Evolutionary conservation across 1,284 basidiomycete genomes (phyloP).

Genomic region (Pulveroboletus sp.): DNA sequence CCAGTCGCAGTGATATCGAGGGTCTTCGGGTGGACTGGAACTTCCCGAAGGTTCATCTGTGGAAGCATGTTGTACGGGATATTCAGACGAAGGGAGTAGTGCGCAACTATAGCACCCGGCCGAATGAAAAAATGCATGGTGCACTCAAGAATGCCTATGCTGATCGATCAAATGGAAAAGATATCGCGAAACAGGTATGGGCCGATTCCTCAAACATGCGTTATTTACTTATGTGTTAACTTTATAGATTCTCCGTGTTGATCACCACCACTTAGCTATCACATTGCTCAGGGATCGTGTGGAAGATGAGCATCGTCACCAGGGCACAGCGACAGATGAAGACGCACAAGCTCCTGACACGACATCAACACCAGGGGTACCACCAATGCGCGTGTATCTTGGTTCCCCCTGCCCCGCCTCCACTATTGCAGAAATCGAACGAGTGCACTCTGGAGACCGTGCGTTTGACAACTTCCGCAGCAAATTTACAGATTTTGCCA

Average conservation of each 20-base stretch:
- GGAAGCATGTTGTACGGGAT: slow-evolving; percentile 31
- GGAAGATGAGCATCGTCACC: background rate
- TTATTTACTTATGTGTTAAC: too few relatives aligned
- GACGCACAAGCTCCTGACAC: background rate
- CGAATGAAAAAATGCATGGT: slow-evolving; percentile 34
- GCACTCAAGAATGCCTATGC: slow-evolving; percentile 29
- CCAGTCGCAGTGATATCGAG: too few relatives aligned
- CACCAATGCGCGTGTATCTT: background rate
- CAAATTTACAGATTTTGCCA: background rate
- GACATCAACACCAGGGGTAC: too few relatives aligned
- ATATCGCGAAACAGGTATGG: too few relatives aligned
- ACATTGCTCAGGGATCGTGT: background rate
- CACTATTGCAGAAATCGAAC: background rate
- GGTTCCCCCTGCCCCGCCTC: background rate
- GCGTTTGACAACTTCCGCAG: background rate
- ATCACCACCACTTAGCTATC: background rate
- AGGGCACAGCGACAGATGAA: too few relatives aligned
- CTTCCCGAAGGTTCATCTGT: slow-evolving; percentile 35
- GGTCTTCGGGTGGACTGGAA: slow-evolving; percentile 31
- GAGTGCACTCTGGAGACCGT: background rate
- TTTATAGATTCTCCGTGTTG: background rate
- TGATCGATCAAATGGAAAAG: slow-evolving; percentile 20
- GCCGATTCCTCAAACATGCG: too few relatives aligned
- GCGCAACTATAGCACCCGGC: slow-evolving; percentile 32
- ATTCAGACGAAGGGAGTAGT: slow-evolving; percentile 34